Base-by-base conservation (phyloP, 169 alveolate species). In the Babesia gibsoni region DNA sequence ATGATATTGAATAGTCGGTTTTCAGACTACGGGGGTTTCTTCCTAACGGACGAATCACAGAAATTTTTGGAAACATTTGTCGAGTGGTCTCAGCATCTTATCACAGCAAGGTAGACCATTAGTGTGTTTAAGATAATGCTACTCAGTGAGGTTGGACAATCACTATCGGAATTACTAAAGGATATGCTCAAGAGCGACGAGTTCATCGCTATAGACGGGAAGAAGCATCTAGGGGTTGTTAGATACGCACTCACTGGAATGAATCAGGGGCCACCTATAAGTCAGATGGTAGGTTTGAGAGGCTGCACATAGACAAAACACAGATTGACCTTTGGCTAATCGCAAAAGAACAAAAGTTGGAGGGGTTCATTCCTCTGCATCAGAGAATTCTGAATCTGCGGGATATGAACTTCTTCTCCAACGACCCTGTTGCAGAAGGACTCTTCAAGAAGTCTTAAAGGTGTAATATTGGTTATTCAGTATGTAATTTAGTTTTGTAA, bases 161-260 rank as follows among this genome's bases (percentile, higher is more conserved):
- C 45, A 14, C 0, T 61, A 16, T 32, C 42, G 25, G 32, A 25
- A 3, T 16, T 61, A 4, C 8, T 39, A 20, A 4, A n/a, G 0
- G 72, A 61, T 36, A 43, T 61, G 72, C 25, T 61, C 37, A 14
- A 45, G 20, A 61, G 72, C 33, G 72, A 61, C 5, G 72, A 61
- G 59, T 61, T 61, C 35, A 23, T 14, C 41, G 72, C 72, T 16
- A 61, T 61, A 2, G 58, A 45, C 20, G 69, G 75, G 29, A 36
- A 39, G 22, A 23, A 46, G n/a, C 50, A 52, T n/a, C 73, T 77
- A 22, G 29, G 49, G 3, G 67, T 39, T 32, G 52, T 77, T 23
- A 64, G 88, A 22, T 68, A 59, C 65, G 64, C 69, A 25, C 37
- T 79, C 29, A 79, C 88, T 14, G 88, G 88, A 16, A 52, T 35